Evolutionary conservation across 257 asterid genomes (phyloP).

Genomic region (Fraxinus quadrangulata): DNA sequence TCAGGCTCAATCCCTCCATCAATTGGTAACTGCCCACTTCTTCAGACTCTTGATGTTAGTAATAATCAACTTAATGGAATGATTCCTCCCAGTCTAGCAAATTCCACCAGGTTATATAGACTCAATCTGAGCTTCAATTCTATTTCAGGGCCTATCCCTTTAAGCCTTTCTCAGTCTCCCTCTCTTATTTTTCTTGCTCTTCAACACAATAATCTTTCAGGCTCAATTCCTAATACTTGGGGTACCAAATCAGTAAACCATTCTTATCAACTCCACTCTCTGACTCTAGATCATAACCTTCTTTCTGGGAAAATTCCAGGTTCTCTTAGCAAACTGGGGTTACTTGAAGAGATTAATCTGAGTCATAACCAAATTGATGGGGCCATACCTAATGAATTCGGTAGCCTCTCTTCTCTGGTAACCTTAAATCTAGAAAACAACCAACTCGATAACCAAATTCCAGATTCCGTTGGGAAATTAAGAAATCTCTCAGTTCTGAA

Average conservation of each 20-base stretch:
- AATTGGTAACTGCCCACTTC: conserved; percentile 59
- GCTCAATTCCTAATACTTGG: conserved; percentile 65
- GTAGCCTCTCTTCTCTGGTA: conserved; percentile 42
- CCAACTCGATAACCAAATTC: conserved; percentile 50
- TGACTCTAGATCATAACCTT: conserved; percentile 57
- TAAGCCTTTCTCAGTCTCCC: conserved; percentile 40
- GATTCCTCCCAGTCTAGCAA: conserved; percentile 50
- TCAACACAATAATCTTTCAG: conserved; percentile 70
- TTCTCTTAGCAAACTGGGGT: conserved; percentile 52
- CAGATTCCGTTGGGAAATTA: conserved; percentile 38
- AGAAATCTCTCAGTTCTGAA: conserved; percentile 47
- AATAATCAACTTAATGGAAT: conserved; percentile 66
- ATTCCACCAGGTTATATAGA: conserved; percentile 61
- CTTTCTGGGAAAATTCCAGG: conserved; percentile 62
- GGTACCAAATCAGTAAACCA: conserved; percentile 24
- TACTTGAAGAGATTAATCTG: conserved; percentile 49
- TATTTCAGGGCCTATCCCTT: conserved; percentile 71
- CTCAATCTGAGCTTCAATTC: conserved; percentile 76
- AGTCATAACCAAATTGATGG: conserved; percentile 58
- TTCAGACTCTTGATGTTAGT: conserved; percentile 81
- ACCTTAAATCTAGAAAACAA: conserved; percentile 43
- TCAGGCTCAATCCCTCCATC: conserved; percentile 72
- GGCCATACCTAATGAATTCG: conserved; percentile 46
- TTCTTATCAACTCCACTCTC: conserved; percentile 45
- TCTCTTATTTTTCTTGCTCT: conserved; percentile 82